These are phyloP conservation scores for Fusarium sacchari DNA, from an alignment of 2,329 filamentous ascomycete genomes.

Conservation along the genomic window DNA sequence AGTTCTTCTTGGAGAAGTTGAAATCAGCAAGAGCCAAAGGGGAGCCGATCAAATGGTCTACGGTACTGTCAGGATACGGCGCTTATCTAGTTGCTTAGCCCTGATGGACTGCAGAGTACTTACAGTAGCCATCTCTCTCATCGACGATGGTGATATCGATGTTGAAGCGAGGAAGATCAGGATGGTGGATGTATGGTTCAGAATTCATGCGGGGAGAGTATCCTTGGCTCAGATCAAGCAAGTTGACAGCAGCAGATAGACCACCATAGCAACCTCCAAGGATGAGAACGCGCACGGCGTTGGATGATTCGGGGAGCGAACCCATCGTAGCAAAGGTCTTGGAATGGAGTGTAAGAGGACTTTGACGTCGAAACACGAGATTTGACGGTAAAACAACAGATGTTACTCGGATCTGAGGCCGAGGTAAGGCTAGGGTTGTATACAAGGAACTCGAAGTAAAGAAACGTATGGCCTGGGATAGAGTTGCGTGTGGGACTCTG, in stretches of 20 bases:
- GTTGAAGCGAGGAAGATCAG: constrained; percentile 59
- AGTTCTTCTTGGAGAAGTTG: constrained; percentile 72
- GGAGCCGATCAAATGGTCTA: constrained; percentile 80
- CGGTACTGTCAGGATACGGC: constrained; percentile 5
- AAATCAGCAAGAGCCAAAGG: constrained; percentile 75
- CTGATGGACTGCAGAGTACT: constrained; percentile 44
- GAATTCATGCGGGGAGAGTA: constrained; percentile 58
- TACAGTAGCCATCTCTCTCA: constrained; percentile 86
- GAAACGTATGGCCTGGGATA: constrained; percentile 3
- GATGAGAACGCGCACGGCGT: constrained; percentile 68
- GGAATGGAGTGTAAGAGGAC: constrained; percentile 7
- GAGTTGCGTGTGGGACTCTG: constrained; percentile 12
- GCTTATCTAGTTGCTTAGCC: not conserved
- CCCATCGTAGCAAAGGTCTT: constrained; percentile 44
- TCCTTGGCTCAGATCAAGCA: constrained; percentile 72
- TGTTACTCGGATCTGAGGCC: constrained; percentile 3
- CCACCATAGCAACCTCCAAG: constrained; percentile 80
- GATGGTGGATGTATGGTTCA: constrained; percentile 52
- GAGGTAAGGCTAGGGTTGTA: constrained; percentile 6
- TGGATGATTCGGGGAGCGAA: constrained; percentile 42
- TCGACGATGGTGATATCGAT: constrained; percentile 80
- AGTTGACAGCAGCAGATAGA: constrained; percentile 71
- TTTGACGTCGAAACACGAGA: constrained; percentile 4
- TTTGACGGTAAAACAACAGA: not conserved
- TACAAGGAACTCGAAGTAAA: constrained; percentile 9